Base-by-base conservation (phyloP, 2,329 filamentous ascomycete species). In the Diaporthe australafricana region DNA sequence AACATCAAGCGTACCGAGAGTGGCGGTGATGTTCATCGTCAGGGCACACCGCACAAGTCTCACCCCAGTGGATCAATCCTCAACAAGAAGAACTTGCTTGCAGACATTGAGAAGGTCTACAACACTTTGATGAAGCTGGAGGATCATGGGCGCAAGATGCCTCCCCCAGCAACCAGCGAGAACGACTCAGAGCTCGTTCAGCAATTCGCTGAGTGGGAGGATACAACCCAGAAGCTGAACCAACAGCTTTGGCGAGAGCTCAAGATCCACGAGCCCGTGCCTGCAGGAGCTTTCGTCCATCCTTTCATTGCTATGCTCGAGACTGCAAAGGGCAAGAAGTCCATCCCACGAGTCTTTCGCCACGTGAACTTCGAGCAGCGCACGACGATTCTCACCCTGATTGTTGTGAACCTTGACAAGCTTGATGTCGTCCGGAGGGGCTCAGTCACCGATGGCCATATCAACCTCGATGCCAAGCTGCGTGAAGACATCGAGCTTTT, bases 251-350 rank as follows among this genome's bases (percentile, higher is more conserved):
- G 96, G 96, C 86, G 89, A 52, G 90, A 93, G 72, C 88, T 98
- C 65, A 97, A 97, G 84, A 94, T 99, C 63, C 94, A 98, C 83
- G 96, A 98, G 80, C 95, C 95, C 1, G 96, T 98, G 76, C 92
- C 90, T 35, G 88, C 86, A 56, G 70, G 70, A n/a, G 94, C 92
- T 67, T 89, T 93, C 5, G 87, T 91, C 22, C 96, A 99, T 81
- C 96, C 96, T 0, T 99, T 99, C 83, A 98, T 99, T 76, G 94
- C 95, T 57, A 96, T 99, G 81, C 86, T 99, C 57, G 97, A 95
- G 5, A 97, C 96, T 78, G 90, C 92, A 76, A 99, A 99, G 86
- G 96, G 96, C 79, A 98, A 98, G 85, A 98, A 96, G 85, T 94
- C 94, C 1, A 94, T 99, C 73, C 95, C 95, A 63, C 94, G 96